Evolutionary conservation across 1,139 yeast species (phyloP), one percentile per base, ranked within the genome.

Genomic region (Torulaspora pretoriensis): DNA sequence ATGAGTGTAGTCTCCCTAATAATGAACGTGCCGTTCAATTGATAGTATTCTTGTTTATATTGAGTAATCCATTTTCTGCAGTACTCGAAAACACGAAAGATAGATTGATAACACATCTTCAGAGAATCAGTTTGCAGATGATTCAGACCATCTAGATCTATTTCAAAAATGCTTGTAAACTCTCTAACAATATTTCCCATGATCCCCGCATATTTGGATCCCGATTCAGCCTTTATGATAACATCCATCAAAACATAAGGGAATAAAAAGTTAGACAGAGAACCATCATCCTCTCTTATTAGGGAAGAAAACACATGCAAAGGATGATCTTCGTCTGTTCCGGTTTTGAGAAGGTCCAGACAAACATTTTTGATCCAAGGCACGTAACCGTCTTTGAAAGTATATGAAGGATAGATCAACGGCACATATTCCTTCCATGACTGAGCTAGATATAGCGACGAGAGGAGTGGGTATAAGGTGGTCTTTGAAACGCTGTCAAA

Each of bases 51-150:
- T 38, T 57, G 60, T 28, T 56, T 63, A 46, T 54, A 63, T 25
- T 69, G 61, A 4, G 75, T 70, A 7, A 72, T 61, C 96, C 97
- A 89, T 53, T 85, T 87, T 49, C 82, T 80, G 48, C 90, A 77
- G 59, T 90, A 89, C 58, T 94, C 98, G 31, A 90, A 68, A 2
- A 90, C 80, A 27, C 81, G 78, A 57, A 92, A 87, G 0, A 90
- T 75, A 0, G 88, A 72, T 50, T 84, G 84, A 56, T 80, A 83
- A 51, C 88, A 82, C 42, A 78, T 70, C 52, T 79, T 78, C 46
- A 83, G 59, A 49, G 75, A 78, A 52, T 83, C 89, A 16, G 75
- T 66, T 47, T 70, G 70, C 37, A 78, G 80, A 24, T 80, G 78
- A 13, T 77, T 73, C 5, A 72, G 63, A 0, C 67, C 57, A 10